Conservation (phyloP, 2,329 filamentous ascomycete species). For the Cadophora gregata region DNA sequence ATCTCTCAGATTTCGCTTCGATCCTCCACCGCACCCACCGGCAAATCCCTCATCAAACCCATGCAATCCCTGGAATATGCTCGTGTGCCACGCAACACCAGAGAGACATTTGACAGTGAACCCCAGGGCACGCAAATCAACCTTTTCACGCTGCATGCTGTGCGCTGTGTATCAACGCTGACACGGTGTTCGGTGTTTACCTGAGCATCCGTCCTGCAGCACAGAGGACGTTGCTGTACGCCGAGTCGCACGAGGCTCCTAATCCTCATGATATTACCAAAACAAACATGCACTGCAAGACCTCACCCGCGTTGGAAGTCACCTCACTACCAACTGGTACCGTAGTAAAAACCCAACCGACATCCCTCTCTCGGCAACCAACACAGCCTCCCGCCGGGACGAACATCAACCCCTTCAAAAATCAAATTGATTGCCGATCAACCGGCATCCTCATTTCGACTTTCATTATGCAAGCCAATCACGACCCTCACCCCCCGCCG, state of each 20-base stretch:
- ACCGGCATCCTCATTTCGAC: slow-evolving; percentile 18
- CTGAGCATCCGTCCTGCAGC: not conserved
- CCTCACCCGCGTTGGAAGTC: not conserved
- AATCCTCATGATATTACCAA: not conserved
- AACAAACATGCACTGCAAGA: not conserved
- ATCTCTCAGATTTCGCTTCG: slow-evolving; percentile 1
- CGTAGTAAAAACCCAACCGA: slow-evolving; percentile 9
- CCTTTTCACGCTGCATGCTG: not conserved
- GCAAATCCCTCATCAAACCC: not conserved
- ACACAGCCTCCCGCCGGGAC: slow-evolving; percentile 10
- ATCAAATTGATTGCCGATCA: slow-evolving; percentile 8
- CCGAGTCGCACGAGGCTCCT: not conserved
- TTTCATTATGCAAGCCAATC: slow-evolving; percentile 12
- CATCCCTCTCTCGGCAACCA: not conserved
- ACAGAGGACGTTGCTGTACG: not conserved
- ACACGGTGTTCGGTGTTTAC: not conserved
- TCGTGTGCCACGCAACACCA: slow-evolving; percentile 2
- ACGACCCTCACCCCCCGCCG: not conserved
- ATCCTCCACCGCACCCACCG: not conserved
- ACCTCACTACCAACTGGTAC: not conserved
- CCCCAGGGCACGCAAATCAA: not conserved
- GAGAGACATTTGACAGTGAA: not conserved
- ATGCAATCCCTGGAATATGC: not conserved
- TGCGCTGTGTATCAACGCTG: not conserved
- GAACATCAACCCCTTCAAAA: not conserved